Conservation (phyloP, 2,329 filamentous ascomycete species). For the Fusarium sp. region DNA sequence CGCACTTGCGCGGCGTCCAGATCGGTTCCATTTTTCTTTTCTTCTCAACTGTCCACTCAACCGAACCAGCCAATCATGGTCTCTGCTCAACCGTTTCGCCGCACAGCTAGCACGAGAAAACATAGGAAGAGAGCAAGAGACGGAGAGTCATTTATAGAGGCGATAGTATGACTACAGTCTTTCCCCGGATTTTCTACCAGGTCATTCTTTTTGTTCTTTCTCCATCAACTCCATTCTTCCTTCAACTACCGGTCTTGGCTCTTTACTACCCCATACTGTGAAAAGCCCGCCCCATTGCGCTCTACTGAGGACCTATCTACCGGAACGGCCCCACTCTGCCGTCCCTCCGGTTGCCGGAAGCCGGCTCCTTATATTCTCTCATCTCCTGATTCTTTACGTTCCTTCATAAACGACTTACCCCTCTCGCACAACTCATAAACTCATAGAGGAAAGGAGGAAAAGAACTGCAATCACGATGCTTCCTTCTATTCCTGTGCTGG, state of each 20-base stretch:
- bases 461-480: conserved; percentile 53
- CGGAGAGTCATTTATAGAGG: conserved; percentile 35
- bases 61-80: conserved; percentile 44
- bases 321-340: conserved; percentile 41
- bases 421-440: neutral
- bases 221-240: conserved; percentile 19
- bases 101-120: conserved; percentile 33
- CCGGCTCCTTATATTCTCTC: conserved; percentile 21
- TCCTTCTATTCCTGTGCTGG: conserved; percentile 69
- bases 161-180: conserved; percentile 7
- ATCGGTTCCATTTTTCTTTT: conserved; percentile 33
- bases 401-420: conserved; percentile 1
- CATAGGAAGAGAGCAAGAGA: conserved; percentile 16
- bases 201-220: neutral
- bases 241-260: conserved; percentile 12
- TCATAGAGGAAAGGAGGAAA: neutral
- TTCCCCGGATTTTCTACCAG: conserved; percentile 7
- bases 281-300: neutral
- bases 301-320: conserved; percentile 24
- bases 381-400: conserved; percentile 1
- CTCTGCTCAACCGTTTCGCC: conserved; percentile 40
- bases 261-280: conserved; percentile 11
- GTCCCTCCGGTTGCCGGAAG: conserved; percentile 31
- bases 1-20: conserved; percentile 17
- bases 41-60: conserved; percentile 36